Evolutionary conservation across 768 basidiomycete genomes (phyloP).

Genomic region (Tylopilus balloui): DNA sequence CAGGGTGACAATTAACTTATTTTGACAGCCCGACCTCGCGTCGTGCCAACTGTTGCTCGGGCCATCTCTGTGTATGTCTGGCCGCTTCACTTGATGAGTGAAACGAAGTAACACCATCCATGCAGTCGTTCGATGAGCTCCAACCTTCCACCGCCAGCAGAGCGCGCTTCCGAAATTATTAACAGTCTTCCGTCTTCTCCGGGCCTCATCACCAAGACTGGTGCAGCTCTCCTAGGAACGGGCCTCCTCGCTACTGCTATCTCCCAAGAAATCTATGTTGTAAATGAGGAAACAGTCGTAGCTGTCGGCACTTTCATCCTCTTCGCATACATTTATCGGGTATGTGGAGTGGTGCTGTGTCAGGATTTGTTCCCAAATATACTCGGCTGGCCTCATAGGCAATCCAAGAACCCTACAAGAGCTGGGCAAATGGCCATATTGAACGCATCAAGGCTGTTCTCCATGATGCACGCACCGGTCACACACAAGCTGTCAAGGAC

Average conservation of each 20-base stretch:
- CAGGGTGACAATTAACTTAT: too few relatives aligned
- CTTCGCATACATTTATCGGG: conserved; percentile 78
- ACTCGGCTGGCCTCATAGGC: conserved; percentile 40
- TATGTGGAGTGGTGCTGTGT: conserved; percentile 30
- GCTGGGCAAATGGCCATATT: conserved; percentile 91
- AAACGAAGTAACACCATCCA: conserved; percentile 6
- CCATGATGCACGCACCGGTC: conserved; percentile 75
- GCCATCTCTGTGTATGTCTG: conserved; percentile 44
- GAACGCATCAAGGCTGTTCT: conserved; percentile 78
- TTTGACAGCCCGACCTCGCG: conserved; percentile 50
- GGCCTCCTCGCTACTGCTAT: conserved; percentile 88
- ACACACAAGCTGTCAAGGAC: conserved; percentile 89
- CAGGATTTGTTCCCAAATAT: conserved; percentile 2
- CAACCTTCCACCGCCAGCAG: conserved; percentile 66
- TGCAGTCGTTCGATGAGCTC: conserved; percentile 65
- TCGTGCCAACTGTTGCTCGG: conserved; percentile 44
- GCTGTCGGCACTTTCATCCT: conserved; percentile 81
- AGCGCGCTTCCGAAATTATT: conserved; percentile 88
- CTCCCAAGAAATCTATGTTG: conserved; percentile 94
- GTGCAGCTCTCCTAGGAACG: conserved; percentile 85
- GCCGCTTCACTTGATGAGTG: conserved; percentile 2
- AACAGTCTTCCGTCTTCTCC: conserved; percentile 82
- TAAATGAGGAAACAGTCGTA: conserved; percentile 94
- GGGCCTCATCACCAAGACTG: conserved; percentile 91
- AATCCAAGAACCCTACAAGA: conserved; percentile 80